Conservation (phyloP, 2,329 filamentous ascomycete species). For the Calonectria leucothoes region DNA sequence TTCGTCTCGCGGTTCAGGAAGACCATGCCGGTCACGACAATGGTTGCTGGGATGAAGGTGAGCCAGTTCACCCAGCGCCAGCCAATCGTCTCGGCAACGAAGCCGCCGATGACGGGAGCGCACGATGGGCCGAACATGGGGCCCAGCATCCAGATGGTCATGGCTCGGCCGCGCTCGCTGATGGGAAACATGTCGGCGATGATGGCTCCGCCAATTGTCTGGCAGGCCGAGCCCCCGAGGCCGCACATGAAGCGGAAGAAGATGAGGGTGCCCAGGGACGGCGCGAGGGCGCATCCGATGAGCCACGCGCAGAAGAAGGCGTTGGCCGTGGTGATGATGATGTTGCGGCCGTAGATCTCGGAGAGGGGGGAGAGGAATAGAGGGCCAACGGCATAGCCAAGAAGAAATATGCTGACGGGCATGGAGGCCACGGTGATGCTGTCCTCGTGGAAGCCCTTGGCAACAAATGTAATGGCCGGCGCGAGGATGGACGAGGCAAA, state of each 20-base stretch:
- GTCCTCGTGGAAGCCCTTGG: conserved; percentile 54
- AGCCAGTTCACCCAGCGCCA: conserved; percentile 68
- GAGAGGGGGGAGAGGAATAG: conserved; percentile 68
- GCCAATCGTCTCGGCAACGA: conserved; percentile 59
- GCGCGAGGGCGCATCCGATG: conserved; percentile 72
- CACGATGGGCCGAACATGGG: conserved; percentile 67
- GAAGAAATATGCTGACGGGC: conserved; percentile 70
- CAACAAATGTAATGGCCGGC: conserved; percentile 60
- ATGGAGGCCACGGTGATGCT: conserved; percentile 57
- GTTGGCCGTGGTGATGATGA: conserved; percentile 68
- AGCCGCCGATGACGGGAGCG: conserved; percentile 62
- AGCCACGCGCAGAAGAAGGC: conserved; percentile 71
- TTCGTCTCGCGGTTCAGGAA: conserved; percentile 54
- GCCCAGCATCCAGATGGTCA: conserved; percentile 65
- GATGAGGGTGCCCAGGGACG: conserved; percentile 64
- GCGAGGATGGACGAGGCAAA: conserved; percentile 72
- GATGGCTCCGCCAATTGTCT: conserved; percentile 66
- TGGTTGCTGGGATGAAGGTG: conserved; percentile 57
- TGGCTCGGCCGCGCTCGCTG: conserved; percentile 58
- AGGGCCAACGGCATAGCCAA: conserved; percentile 70
- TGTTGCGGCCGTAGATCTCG: conserved; percentile 73
- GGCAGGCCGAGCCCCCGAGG: conserved; percentile 65
- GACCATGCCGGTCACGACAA: conserved; percentile 39
- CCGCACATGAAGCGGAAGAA: conserved; percentile 71
- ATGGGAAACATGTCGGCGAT: conserved; percentile 66